A percentile compares a stretch with the other conserved stretches of the same genome.
Evolutionary conservation across 345 rosid genomes (phyloP).

Genomic region (Hibiscus syriacus): DNA sequence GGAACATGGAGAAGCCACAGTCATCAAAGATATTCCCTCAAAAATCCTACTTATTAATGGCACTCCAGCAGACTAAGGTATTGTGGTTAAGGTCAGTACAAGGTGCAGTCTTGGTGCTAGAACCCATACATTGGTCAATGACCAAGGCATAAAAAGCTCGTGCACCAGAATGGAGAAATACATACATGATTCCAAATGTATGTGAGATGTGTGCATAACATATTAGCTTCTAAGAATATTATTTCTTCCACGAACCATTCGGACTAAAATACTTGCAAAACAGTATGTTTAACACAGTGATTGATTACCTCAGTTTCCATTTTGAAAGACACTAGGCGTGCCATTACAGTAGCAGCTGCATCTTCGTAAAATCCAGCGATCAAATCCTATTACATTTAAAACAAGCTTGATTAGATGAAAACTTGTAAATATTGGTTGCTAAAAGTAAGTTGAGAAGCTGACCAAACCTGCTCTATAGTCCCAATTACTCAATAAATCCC

Average conservation of each 20-base stretch:
- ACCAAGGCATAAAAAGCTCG: not conserved
- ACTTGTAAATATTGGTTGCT: not conserved
- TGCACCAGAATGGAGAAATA: not conserved
- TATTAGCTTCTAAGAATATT: not conserved
- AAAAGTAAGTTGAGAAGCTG: conserved; percentile 11
- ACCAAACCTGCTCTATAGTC: not conserved
- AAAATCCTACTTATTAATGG: not conserved
- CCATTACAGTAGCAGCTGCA: conserved; percentile 95
- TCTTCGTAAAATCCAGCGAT: conserved; percentile 96
- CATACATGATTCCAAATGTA: not conserved
- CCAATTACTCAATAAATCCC: not conserved
- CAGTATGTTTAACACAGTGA: not conserved
- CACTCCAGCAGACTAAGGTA: not conserved
- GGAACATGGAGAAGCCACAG: not conserved
- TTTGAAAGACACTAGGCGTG: conserved; percentile 84
- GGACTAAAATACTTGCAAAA: not conserved
- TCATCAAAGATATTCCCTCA: not conserved
- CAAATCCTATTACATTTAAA: conserved; percentile 60
- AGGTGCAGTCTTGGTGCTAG: not conserved
- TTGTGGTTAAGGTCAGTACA: not conserved
- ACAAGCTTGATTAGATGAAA: not conserved
- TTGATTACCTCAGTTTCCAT: conserved; percentile 89
- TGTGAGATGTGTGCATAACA: not conserved
- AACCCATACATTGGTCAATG: not conserved
- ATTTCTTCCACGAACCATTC: not conserved